Evolutionary conservation across 257 asterid species (phyloP).

Genomic region (Jacaranda mimosifolia): DNA sequence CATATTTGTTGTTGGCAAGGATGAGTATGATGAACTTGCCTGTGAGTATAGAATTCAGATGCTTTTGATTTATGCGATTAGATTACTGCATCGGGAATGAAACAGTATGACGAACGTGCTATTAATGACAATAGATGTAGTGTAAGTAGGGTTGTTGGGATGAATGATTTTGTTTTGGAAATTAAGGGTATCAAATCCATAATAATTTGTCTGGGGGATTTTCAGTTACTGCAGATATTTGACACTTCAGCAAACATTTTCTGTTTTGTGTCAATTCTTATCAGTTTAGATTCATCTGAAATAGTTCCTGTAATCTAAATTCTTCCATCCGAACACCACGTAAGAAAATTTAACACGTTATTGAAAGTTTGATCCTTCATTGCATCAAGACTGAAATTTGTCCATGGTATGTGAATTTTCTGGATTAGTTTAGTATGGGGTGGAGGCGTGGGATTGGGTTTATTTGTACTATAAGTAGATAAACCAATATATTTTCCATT

Average conservation of each 20-base stretch:
- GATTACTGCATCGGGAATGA: not conserved
- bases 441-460: too few species aligned
- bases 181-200: too few species aligned
- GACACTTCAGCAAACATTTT: not conserved
- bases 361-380: too few species aligned
- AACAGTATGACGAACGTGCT: not conserved
- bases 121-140: not conserved
- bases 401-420: too few species aligned
- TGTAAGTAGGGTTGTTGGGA: not conserved
- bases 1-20: conserved; percentile 92
- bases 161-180: not conserved
- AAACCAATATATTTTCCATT: too few species aligned
- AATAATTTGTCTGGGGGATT: not conserved
- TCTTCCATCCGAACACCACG: too few species aligned
- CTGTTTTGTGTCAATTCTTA: too few species aligned
- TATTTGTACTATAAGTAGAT: too few species aligned
- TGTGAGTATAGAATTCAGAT: conserved; percentile 57
- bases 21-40: conserved; percentile 93
- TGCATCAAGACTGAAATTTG: not conserved
- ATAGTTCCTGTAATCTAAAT: too few species aligned
- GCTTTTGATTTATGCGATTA: not conserved
- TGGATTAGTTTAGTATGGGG: too few species aligned
- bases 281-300: too few species aligned
- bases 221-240: not conserved
- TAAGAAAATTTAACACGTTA: too few species aligned